These are phyloP conservation scores for Lithohypha guttulata DNA, from an alignment of 2,329 filamentous ascomycete species.

Conservation along the genomic window DNA sequence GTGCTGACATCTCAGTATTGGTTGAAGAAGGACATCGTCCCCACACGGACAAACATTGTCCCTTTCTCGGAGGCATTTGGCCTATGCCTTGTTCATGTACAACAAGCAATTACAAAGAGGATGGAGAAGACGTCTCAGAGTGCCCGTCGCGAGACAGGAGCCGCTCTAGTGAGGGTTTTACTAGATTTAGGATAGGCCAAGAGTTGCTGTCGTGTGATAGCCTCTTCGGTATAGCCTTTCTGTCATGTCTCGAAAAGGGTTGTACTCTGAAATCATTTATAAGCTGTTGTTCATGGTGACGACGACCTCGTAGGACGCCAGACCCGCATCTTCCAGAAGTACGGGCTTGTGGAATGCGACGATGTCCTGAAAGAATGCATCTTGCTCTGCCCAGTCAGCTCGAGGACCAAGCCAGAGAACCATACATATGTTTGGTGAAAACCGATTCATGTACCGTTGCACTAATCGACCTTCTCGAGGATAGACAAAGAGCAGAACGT, in stretches of 20 bases:
- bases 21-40: no score
- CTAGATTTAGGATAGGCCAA: no score
- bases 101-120: no score
- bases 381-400: slow-evolving; percentile 6
- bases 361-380: neutral
- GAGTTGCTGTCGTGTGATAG: no score
- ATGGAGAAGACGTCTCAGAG: no score
- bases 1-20: no score
- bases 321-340: neutral
- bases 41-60: no score
- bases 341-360: neutral
- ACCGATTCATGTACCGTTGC: neutral
- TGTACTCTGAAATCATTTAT: neutral
- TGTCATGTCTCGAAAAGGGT: no score
- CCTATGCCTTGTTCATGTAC: no score
- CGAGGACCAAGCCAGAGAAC: slow-evolving; percentile 1
- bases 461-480: slow-evolving; percentile 1
- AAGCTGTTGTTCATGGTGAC: neutral
- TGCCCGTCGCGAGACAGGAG: no score
- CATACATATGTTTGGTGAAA: neutral
- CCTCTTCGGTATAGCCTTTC: neutral
- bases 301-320: slow-evolving; percentile 1
- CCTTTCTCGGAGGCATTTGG: no score
- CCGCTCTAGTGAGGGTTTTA: no score
- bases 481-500: slow-evolving; percentile 5